These are phyloP conservation scores for Spinellus fusiger DNA, from an alignment of 192 early-diverging fungal species.

Conservation along the genomic window DNA sequence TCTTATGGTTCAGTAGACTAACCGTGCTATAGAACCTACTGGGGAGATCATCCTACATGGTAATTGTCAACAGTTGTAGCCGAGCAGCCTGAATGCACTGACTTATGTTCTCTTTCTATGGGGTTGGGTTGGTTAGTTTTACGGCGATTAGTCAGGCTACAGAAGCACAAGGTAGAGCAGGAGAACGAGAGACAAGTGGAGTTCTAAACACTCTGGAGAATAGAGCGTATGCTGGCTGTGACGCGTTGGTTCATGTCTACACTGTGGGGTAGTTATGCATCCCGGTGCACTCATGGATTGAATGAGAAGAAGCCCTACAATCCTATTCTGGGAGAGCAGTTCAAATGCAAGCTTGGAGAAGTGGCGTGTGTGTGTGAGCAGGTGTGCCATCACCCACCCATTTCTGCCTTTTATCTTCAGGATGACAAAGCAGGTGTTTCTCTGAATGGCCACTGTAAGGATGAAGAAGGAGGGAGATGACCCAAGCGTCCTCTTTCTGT, in stretches of 20 bases:
- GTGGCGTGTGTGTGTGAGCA: slow-evolving; percentile 58
- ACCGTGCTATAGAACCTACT: slow-evolving; percentile 25
- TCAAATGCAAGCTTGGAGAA: slow-evolving; percentile 52
- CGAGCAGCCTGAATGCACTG: not conserved
- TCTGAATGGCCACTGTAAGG: slow-evolving; percentile 54
- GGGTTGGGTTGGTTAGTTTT: too few species aligned
- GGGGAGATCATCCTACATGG: slow-evolving; percentile 35
- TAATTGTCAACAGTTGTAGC: too few species aligned
- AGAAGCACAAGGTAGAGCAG: slow-evolving; percentile 32
- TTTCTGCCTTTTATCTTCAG: slow-evolving; percentile 65
- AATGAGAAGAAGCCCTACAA: slow-evolving; percentile 75
- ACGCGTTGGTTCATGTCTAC: slow-evolving; percentile 79
- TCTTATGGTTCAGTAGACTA: too few species aligned
- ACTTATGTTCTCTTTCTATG: too few species aligned
- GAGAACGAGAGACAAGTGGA: too few species aligned
- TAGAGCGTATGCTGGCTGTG: slow-evolving; percentile 64
- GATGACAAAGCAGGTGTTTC: slow-evolving; percentile 57
- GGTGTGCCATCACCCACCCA: slow-evolving; percentile 68
- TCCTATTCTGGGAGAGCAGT: slow-evolving; percentile 60
- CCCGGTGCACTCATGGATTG: slow-evolving; percentile 56
- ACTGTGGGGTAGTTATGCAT: slow-evolving; percentile 71
- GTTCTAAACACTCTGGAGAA: too few species aligned
- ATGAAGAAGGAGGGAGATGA: not conserved
- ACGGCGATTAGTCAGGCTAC: slow-evolving; percentile 56
- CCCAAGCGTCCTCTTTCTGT: slow-evolving; percentile 49